A percentile compares a stretch with the other conserved stretches of the same genome.
Evolutionary conservation across 2,329 filamentous ascomycete species (phyloP).

Genomic region (Colletotrichum camelliae): DNA sequence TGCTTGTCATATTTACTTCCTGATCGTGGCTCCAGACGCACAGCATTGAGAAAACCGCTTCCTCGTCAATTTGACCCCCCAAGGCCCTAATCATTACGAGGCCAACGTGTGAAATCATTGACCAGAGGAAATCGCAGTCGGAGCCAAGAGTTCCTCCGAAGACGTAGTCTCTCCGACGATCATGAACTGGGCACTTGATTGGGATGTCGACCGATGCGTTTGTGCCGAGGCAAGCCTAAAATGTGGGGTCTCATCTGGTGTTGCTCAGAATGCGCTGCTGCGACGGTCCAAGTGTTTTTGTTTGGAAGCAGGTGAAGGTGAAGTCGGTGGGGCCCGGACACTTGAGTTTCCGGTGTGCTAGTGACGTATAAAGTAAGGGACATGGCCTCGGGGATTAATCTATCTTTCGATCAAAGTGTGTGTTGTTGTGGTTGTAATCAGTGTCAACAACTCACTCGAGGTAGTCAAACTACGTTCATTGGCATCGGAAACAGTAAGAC

Average conservation of each 20-base stretch:
- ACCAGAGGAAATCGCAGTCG: background rate
- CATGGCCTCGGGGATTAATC: background rate
- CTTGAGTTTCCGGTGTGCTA: conserved; percentile 10
- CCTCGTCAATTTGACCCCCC: background rate
- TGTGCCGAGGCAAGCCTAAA: conserved; percentile 15
- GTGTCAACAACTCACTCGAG: background rate
- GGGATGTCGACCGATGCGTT: background rate
- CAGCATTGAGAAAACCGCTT: background rate
- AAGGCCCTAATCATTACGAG: background rate
- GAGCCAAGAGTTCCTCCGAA: background rate
- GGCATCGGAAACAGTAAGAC: background rate
- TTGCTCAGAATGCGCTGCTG: background rate
- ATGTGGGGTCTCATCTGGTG: background rate
- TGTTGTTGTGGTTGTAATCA: background rate
- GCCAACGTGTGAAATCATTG: background rate
- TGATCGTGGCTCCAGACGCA: background rate
- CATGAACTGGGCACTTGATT: background rate
- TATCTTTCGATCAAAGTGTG: accelerated
- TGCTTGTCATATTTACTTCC: background rate
- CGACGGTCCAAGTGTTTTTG: conserved; percentile 2
- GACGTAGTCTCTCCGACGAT: background rate
- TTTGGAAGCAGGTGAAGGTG: background rate
- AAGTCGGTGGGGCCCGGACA: conserved; percentile 11
- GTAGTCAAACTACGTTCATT: background rate
- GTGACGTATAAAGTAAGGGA: conserved; percentile 16